These are phyloP conservation scores for Cyberlindnera petersonii DNA, from an alignment of 805 yeast genomes.

Conservation along the genomic window DNA sequence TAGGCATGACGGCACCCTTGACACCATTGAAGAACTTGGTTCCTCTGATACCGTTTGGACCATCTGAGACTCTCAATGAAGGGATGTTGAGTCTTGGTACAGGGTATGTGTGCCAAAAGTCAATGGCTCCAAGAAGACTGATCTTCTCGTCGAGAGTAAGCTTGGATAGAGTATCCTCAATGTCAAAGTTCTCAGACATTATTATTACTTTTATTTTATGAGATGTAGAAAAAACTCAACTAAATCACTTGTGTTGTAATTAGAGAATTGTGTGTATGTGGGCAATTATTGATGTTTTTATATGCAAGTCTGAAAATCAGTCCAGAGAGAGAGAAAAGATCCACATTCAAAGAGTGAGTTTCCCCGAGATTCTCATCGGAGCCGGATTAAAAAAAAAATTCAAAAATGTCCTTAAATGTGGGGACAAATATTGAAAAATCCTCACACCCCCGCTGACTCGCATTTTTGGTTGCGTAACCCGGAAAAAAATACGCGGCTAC, in stretches of 20 bases:
- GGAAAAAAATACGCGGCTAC: too few relatives aligned
- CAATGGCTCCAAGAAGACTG: conserved; percentile 30
- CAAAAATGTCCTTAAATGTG: too few relatives aligned
- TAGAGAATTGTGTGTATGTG: too few relatives aligned
- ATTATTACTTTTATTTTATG: background rate
- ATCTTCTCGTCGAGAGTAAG: conserved; percentile 17
- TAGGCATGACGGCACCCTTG: conserved; percentile 54
- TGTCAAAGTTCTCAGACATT: conserved; percentile 15
- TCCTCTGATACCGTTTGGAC: conserved; percentile 64
- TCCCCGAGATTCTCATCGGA: conserved; percentile 4
- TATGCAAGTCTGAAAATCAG: background rate
- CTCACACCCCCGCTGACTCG: too few relatives aligned
- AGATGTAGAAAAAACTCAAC: too few relatives aligned
- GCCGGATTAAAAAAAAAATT: background rate
- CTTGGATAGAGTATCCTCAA: conserved; percentile 17
- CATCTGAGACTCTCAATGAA: conserved; percentile 46
- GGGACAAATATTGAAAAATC: too few relatives aligned
- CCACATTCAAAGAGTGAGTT: background rate
- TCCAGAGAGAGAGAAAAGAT: background rate
- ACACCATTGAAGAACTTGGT: conserved; percentile 48
- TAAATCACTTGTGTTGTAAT: too few relatives aligned
- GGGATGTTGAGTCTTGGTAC: conserved; percentile 37
- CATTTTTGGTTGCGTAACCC: too few relatives aligned
- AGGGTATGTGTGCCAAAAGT: conserved; percentile 45
- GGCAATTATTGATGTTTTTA: too few relatives aligned